phyloP scores from a whole-genome alignment of 2,329 filamentous ascomycete genomes.

The Xylariaceae sp. region DNA sequence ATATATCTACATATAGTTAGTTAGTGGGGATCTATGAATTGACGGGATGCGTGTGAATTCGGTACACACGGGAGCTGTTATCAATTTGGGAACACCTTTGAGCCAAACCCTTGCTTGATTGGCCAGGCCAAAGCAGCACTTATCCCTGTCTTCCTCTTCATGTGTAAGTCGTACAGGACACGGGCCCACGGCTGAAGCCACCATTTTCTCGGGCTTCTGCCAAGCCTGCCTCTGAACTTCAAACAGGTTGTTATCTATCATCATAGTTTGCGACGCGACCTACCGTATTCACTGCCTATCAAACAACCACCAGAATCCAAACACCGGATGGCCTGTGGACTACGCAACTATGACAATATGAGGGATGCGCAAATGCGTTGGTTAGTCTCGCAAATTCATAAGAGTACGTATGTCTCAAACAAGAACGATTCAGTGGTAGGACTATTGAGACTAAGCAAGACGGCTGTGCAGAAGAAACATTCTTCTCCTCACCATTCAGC shows the following conservation, averaged over 20 bases:
- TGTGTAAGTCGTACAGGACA: conserved; percentile 18
- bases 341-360: too few species aligned
- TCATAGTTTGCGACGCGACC: conserved; percentile 22
- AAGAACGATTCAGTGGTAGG: too few species aligned
- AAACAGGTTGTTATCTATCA: too few species aligned
- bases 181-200: conserved; percentile 19
- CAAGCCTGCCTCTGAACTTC: conserved; percentile 26
- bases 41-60: too few species aligned
- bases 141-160: conserved; percentile 12
- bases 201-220: conserved; percentile 25
- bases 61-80: conserved; percentile 15
- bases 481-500: not conserved
- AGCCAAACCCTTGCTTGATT: conserved; percentile 15
- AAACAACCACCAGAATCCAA: too few species aligned
- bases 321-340: too few species aligned
- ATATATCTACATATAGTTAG: too few species aligned
- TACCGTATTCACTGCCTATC: too few species aligned
- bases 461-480: not conserved
- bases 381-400: not conserved
- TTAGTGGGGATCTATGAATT: too few species aligned
- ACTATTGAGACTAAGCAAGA: not conserved
- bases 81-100: conserved; percentile 14
- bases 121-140: conserved; percentile 2
- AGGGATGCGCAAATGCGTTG: too few species aligned
- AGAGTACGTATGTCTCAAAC: too few species aligned